phyloP scores from a whole-genome alignment of 2,329 filamentous ascomycete species.

The Phoma sp. region DNA sequence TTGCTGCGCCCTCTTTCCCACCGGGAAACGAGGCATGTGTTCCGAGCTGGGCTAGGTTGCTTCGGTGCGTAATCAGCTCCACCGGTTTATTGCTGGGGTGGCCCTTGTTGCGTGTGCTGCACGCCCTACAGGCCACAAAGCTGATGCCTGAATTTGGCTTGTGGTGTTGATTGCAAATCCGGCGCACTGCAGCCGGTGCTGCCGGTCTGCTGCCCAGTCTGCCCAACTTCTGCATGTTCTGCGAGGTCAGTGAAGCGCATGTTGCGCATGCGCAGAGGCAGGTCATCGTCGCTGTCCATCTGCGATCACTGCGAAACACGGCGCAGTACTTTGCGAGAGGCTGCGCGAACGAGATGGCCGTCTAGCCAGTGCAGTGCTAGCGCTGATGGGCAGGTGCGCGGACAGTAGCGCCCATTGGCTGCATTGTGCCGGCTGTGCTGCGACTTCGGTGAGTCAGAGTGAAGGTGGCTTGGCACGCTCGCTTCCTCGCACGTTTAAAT shows the following conservation, averaged over 20 bases:
- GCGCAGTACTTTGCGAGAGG: conserved; percentile 15
- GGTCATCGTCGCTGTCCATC: not conserved
- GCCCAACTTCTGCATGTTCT: not conserved
- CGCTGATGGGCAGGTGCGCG: conserved; percentile 7
- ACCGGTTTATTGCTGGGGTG: conserved; percentile 35
- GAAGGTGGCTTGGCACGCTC: conserved; percentile 24
- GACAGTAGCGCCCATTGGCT: conserved; percentile 10
- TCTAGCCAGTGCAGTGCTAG: conserved; percentile 7
- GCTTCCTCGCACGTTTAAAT: conserved; percentile 33
- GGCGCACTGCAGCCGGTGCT: not conserved
- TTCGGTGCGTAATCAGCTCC: conserved; percentile 31
- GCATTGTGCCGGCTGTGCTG: conserved; percentile 5
- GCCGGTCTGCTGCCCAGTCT: not conserved
- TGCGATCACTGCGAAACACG: conserved; percentile 1
- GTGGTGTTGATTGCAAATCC: not conserved
- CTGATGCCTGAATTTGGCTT: conserved; percentile 26
- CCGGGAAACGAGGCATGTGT: conserved; percentile 28
- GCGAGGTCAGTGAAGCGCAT: conserved; percentile 4
- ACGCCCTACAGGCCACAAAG: conserved; percentile 35
- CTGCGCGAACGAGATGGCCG: conserved; percentile 15
- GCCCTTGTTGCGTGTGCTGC: conserved; percentile 26
- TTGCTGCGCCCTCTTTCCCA: conserved; percentile 36
- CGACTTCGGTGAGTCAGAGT: conserved; percentile 23
- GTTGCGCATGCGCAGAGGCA: not conserved
- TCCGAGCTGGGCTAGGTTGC: conserved; percentile 27